These are phyloP conservation scores for Russula sp. DNA, from an alignment of 768 basidiomycete genomes.

Conservation along the genomic window DNA sequence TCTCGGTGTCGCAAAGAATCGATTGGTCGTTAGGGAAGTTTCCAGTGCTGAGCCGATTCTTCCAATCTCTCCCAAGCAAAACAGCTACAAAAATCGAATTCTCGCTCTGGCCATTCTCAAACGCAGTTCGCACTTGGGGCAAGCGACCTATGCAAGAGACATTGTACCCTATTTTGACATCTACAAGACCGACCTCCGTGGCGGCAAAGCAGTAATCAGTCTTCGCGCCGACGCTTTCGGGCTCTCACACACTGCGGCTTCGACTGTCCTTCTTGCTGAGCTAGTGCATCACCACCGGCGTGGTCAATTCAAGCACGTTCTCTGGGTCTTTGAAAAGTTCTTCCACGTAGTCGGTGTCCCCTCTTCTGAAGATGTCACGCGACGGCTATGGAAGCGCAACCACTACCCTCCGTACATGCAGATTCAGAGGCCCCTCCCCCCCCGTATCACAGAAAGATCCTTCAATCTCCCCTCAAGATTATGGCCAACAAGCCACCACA, in stretches of 20 bases:
- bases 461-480: conserved; percentile 22
- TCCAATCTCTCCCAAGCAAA: neutral
- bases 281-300: conserved; percentile 22
- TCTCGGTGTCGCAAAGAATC: conserved; percentile 6
- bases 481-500: conserved; percentile 31
- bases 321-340: conserved; percentile 39
- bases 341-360: conserved; percentile 53
- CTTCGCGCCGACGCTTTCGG: conserved; percentile 13
- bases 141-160: neutral
- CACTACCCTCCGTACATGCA: conserved; percentile 2
- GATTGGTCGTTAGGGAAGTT: neutral
- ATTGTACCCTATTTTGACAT: conserved; percentile 19
- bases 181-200: conserved; percentile 12
- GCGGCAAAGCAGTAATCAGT: neutral
- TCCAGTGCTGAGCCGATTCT: neutral
- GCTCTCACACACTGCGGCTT: neutral
- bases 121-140: neutral
- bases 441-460: conserved; percentile 22
- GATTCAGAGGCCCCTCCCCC: conserved; percentile 27
- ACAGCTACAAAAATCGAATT: neutral
- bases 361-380: neutral
- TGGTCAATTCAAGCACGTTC: conserved; percentile 8
- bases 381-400: conserved; percentile 1
- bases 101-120: conserved; percentile 6
- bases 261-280: conserved; percentile 24